A percentile compares a stretch with the other conserved stretches of the same genome.
phyloP scores from a whole-genome alignment of 306 rosid genomes.

The Begonia masoniana region DNA sequence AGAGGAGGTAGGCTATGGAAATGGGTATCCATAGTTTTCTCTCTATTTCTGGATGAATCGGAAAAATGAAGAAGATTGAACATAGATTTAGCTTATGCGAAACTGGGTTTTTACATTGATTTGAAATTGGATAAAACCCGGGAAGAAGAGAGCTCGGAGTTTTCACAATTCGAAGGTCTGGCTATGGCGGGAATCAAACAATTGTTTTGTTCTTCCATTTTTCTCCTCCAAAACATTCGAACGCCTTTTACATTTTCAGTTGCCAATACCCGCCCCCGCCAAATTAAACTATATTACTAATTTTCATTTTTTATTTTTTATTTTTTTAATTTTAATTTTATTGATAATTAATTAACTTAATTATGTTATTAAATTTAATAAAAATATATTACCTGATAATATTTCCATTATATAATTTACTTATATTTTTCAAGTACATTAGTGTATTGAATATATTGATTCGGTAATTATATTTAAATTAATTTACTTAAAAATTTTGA shows the following conservation, averaged over 20 bases:
- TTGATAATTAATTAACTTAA: no score
- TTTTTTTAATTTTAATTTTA: no score
- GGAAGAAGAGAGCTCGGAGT: neutral
- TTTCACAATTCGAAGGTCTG: neutral
- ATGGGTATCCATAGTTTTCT: slow-evolving; percentile 28
- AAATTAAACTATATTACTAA: neutral
- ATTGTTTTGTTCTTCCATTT: neutral
- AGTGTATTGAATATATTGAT: no score
- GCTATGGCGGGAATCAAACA: neutral
- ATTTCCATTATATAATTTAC: no score
- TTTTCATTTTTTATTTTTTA: no score
- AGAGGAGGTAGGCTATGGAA: slow-evolving; percentile 47
- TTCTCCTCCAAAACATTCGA: neutral
- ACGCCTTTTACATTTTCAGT: neutral
- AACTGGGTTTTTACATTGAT: neutral
- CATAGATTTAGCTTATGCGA: neutral
- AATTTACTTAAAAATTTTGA: no score
- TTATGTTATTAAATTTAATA: no score
- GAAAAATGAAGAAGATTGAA: neutral
- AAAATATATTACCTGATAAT: no score
- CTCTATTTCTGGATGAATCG: neutral
- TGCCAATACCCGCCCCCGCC: slow-evolving; percentile 1
- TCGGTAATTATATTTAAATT: no score
- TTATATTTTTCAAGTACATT: no score
- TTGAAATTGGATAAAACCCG: slow-evolving; percentile 3